Conservation (phyloP, 805 yeast species). For the Candida orba region DNA sequence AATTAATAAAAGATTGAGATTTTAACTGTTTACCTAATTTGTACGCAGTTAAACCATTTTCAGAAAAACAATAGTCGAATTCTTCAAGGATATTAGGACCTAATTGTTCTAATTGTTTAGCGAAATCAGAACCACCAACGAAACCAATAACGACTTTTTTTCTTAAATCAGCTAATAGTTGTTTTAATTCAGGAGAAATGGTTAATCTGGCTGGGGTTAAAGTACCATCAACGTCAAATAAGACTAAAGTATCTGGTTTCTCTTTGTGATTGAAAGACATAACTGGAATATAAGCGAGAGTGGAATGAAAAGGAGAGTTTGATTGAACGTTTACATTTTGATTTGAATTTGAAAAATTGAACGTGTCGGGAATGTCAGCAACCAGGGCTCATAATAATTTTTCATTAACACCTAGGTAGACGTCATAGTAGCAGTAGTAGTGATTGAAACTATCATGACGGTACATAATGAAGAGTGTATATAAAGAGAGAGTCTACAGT, state of each 20-base stretch:
- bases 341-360: background rate
- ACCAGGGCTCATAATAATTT: too few relatives aligned
- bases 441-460: too few relatives aligned
- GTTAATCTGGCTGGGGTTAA: constrained; percentile 92
- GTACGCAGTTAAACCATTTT: constrained; percentile 97
- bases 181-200: constrained; percentile 70
- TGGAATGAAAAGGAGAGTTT: background rate
- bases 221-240: constrained; percentile 98
- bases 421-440: too few relatives aligned
- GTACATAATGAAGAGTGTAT: too few relatives aligned
- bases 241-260: constrained; percentile 79
- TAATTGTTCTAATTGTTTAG: constrained; percentile 87
- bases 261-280: constrained; percentile 68
- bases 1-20: constrained; percentile 86
- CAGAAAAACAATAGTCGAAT: constrained; percentile 94
- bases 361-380: too few relatives aligned
- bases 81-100: constrained; percentile 71
- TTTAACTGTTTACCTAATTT: constrained; percentile 82
- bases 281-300: background rate
- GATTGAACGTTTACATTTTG: background rate
- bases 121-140: constrained; percentile 7
- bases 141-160: constrained; percentile 78
- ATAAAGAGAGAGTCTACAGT: too few relatives aligned
- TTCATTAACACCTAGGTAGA: too few relatives aligned
- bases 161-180: constrained; percentile 66